Conservation (phyloP, 441 rosid genomes). For the Lepidium campestre region DNA sequence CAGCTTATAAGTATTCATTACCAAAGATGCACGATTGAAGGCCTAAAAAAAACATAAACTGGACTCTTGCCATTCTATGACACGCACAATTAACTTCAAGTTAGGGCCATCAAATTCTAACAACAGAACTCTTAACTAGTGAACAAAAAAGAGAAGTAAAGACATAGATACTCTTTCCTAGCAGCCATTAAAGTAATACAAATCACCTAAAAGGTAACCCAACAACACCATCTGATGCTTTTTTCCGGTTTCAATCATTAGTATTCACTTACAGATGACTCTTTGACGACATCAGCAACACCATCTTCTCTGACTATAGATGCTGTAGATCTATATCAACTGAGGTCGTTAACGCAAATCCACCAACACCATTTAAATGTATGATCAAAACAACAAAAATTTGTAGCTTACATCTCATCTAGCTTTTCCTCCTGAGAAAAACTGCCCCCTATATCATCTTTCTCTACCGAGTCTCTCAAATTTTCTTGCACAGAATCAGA, state of each 20-base stretch:
- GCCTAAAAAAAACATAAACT: background rate
- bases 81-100: background rate
- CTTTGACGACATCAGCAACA: conserved; percentile 32
- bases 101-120: background rate
- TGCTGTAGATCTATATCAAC: conserved; percentile 55
- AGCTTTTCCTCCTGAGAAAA: conserved; percentile 33
- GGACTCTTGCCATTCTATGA: background rate
- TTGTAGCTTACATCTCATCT: conserved; percentile 53
- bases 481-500: conserved; percentile 6
- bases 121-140: background rate
- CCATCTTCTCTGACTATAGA: conserved; percentile 38
- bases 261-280: conserved; percentile 38
- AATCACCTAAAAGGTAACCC: background rate
- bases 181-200: background rate
- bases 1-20: background rate
- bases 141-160: background rate
- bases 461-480: background rate
- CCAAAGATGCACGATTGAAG: background rate
- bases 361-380: conserved; percentile 1
- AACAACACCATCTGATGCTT: background rate
- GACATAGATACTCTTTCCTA: background rate
- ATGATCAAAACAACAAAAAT: background rate
- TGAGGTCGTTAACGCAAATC: conserved; percentile 10
- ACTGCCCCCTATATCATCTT: conserved; percentile 9
- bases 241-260: background rate